These are phyloP conservation scores for Trichoderma sp. DNA, from an alignment of 2,329 filamentous ascomycete species.

Conservation along the genomic window DNA sequence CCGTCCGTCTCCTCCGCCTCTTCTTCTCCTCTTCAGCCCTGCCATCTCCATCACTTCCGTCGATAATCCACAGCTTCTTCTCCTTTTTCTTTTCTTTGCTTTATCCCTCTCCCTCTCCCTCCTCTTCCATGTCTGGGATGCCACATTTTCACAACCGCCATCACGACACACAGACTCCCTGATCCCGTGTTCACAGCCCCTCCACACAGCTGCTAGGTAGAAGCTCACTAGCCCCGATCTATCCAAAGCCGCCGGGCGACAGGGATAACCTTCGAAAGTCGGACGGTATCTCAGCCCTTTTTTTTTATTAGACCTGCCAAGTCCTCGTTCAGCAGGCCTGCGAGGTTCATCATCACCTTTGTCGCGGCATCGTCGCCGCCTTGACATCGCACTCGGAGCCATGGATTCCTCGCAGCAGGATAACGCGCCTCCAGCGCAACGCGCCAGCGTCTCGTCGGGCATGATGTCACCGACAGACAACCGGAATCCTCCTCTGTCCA, in stretches of 20 bases:
- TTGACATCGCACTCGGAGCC: constrained; percentile 29
- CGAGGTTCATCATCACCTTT: constrained; percentile 12
- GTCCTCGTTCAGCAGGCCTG: constrained; percentile 16
- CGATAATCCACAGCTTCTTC: background rate
- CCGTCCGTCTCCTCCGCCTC: background rate
- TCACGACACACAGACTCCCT: constrained; percentile 15
- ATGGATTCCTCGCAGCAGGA: constrained; percentile 51
- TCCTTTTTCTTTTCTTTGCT: background rate
- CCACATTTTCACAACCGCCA: constrained; percentile 4
- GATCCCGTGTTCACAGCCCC: constrained; percentile 29
- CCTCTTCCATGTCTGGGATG: constrained; percentile 10
- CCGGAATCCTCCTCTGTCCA: constrained; percentile 43
- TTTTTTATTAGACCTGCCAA: constrained; percentile 18
- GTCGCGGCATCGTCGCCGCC: constrained; percentile 21
- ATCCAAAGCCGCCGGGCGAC: constrained; percentile 20
- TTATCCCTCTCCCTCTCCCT: background rate
- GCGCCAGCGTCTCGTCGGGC: constrained; percentile 43
- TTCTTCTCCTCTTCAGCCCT: background rate
- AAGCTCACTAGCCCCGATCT: constrained; percentile 28
- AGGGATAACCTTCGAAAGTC: constrained; percentile 16
- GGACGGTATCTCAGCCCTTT: constrained; percentile 23
- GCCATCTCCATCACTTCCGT: background rate
- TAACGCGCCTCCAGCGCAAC: constrained; percentile 42
- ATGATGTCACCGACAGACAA: constrained; percentile 55
- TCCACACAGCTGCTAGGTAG: constrained; percentile 23